phyloP scores from a whole-genome alignment of 1,139 yeast genomes.

The Hemisphaericaspora xylanilytica region DNA sequence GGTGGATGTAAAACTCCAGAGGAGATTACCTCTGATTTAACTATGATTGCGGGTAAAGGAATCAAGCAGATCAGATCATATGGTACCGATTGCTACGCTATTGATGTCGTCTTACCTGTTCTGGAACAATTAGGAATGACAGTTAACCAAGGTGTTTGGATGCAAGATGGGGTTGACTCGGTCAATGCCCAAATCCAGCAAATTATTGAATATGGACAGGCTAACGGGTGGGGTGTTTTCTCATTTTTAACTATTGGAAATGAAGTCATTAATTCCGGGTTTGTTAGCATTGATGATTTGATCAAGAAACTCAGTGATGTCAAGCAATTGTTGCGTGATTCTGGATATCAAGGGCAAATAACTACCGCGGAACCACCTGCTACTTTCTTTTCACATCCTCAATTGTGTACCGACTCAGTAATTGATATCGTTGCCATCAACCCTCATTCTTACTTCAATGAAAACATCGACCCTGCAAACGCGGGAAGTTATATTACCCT shows the following conservation, averaged over 20 bases:
- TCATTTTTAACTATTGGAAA: constrained; percentile 80
- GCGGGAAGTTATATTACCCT: constrained; percentile 73
- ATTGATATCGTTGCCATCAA: constrained; percentile 82
- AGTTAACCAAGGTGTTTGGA: constrained; percentile 88
- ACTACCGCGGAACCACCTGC: constrained; percentile 90
- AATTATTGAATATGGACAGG: constrained; percentile 51
- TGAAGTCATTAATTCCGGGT: constrained; percentile 73
- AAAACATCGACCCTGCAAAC: constrained; percentile 53
- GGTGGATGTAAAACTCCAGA: constrained; percentile 61
- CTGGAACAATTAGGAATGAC: constrained; percentile 60
- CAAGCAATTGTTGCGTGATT: constrained; percentile 51
- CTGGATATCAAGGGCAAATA: constrained; percentile 76
- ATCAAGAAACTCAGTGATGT: constrained; percentile 62
- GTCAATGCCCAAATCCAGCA: constrained; percentile 58
- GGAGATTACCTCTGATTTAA: constrained; percentile 58
- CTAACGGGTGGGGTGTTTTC: constrained; percentile 66
- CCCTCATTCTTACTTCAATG: constrained; percentile 82
- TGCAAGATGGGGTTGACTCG: constrained; percentile 63
- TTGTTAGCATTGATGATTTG: constrained; percentile 56
- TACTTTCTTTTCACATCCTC: constrained; percentile 60
- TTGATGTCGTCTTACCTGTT: constrained; percentile 63
- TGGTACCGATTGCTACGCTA: constrained; percentile 80
- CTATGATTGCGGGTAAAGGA: constrained; percentile 56
- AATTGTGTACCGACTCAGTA: constrained; percentile 62
- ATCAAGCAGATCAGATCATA: constrained; percentile 68